Percentiles rank a stretch among this genome's conserved stretches.
Conservation (phyloP, 2,329 filamentous ascomycete species). For the Exophiala sideris region DNA sequence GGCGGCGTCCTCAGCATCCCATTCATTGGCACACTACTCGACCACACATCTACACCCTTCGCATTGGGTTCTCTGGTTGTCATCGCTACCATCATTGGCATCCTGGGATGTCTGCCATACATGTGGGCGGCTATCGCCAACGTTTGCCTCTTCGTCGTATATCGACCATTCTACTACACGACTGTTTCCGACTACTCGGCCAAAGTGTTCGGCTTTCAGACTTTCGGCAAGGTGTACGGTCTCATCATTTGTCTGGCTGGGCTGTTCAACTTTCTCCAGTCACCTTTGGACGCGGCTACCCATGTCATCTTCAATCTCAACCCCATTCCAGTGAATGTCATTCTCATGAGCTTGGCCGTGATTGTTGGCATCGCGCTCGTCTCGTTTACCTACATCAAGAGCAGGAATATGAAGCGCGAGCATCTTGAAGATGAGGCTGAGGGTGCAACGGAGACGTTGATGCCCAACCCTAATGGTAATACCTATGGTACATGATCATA, state of each 20-base stretch:
- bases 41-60: conserved; percentile 68
- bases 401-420: conserved; percentile 32
- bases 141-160: conserved; percentile 62
- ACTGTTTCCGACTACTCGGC: conserved; percentile 68
- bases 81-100: conserved; percentile 69
- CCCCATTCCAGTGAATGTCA: conserved; percentile 72
- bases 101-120: conserved; percentile 70
- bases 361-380: conserved; percentile 65
- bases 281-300: conserved; percentile 73
- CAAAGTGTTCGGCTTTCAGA: conserved; percentile 88
- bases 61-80: conserved; percentile 68
- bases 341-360: conserved; percentile 61
- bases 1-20: conserved; percentile 83
- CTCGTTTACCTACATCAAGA: conserved; percentile 53
- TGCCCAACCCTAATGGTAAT: conserved; percentile 26
- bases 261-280: conserved; percentile 78
- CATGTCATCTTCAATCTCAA: conserved; percentile 68
- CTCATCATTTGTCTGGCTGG: conserved; percentile 83
- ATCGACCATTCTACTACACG: conserved; percentile 30
- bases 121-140: conserved; percentile 69
- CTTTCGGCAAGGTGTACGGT: conserved; percentile 92
- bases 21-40: conserved; percentile 77
- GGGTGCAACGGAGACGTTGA: conserved; percentile 24
- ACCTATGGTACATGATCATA: conserved; percentile 24
- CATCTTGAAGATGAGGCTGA: conserved; percentile 30